Evolutionary conservation across 2,329 filamentous ascomycete genomes (phyloP).

Genomic region (Furcasterigmium furcatum): DNA sequence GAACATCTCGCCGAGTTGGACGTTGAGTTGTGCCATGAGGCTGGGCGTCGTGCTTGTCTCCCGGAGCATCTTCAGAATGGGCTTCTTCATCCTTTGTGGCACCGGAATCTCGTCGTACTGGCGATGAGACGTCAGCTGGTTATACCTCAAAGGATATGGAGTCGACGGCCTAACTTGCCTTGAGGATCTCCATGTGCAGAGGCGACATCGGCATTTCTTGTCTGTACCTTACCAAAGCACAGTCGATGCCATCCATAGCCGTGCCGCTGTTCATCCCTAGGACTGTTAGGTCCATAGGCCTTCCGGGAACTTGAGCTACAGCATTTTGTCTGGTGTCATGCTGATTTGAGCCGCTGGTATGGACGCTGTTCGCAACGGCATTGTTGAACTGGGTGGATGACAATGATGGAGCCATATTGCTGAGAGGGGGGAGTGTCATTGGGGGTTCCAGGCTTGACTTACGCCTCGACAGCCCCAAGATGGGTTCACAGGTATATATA

Average conservation of each 20-base stretch:
- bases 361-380: neutral
- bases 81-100: constrained; percentile 44
- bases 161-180: constrained; percentile 1
- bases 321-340: neutral
- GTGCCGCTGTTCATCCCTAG: constrained; percentile 7
- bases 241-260: constrained; percentile 47
- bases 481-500: neutral
- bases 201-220: constrained; percentile 47
- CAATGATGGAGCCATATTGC: neutral
- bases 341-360: neutral
- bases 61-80: constrained; percentile 54
- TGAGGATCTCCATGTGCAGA: constrained; percentile 33
- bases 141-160: constrained; percentile 4
- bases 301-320: neutral
- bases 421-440: neutral
- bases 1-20: constrained; percentile 20
- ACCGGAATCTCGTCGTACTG: constrained; percentile 13
- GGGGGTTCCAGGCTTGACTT: neutral
- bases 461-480: neutral
- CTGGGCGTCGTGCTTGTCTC: constrained; percentile 49
- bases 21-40: constrained; percentile 54
- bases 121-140: constrained; percentile 4
- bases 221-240: constrained; percentile 52
- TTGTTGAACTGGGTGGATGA: neutral
- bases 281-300: constrained; percentile 2